Evolutionary conservation across 352 stramenopile genomes (phyloP), one percentile per base, ranked within the genome.

Genomic region (Globisporangium camurandrum): DNA sequence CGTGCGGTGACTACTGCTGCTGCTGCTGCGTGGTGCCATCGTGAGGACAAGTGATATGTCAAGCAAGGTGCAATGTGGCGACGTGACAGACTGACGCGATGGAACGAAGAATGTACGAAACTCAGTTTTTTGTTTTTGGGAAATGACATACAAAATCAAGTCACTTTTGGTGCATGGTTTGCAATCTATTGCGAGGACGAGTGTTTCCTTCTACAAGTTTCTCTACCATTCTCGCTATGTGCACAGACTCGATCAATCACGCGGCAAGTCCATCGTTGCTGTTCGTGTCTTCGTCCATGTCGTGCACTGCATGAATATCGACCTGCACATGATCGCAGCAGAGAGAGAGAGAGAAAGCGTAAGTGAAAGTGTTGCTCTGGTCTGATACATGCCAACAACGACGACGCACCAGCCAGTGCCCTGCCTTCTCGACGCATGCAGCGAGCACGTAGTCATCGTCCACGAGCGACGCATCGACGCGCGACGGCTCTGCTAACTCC

Each of bases 351-450:
- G 55, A 39, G 22, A 57, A 39, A 47, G 56, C 30, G 34, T 51
- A 12, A 17, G 39, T 26, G 14, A n/a, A n/a, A n/a, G n/a, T n/a
- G n/a, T n/a, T n/a, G n/a, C n/a, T 36, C 6, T 51, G 33, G 30
- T 34, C n/a, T 34, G 10, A 9, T 14, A 22, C 9, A 22, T 3
- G 12, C 14, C 27, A 37, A 30, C 16, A 20, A 6, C 37, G 42
- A 34, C 20, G 9, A 72, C 67, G 46, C 58, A 84, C 72, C 65
- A 92, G 59, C 77, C 75, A 89, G 27, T 66, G 57, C 16, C 77
- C 69, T 6, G 69, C 53, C 42, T 77, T 71, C 34, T 75, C 58
- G 5, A 88, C 50, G 38, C 77, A 89, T 43, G 70, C 69, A 27
- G 66, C 55, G 54, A 92, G 61, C 44, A 92, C 80, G 3, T 57